Evolutionary conservation across 441 rosid species (phyloP), one percentile per base, ranked within the genome.

Genomic region (Pelargonium fulgidum): DNA sequence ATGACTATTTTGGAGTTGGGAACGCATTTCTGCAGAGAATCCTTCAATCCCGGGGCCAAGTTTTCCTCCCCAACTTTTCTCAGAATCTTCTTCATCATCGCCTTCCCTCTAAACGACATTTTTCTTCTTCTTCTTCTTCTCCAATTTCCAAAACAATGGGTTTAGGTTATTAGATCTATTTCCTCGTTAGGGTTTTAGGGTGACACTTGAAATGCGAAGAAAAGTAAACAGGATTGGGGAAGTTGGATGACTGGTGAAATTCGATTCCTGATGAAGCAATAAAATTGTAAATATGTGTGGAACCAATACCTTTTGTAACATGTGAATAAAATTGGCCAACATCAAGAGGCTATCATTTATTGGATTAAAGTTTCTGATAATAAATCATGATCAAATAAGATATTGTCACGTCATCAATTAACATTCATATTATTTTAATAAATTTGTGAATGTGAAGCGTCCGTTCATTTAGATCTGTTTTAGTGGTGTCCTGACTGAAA

Each of bases 41-140:
- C 86, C 74, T 86, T 84, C 48, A 85, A 77, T 45, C 81, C 86
- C 6, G 91, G 84, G 17, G 92, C 79, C 39, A 90, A 26, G 69
- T 82, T 87, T 19, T 80, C 78, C 72, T 86, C 85, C 54, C 96
- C 93, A 1, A 89, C 86, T 73, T 80, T 87, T 79, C 73, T 85
- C 79, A 91, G 72, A 24, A 89, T 73, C 77, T 85, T 93, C 80
- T 91, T 91, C 96, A 89, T 87, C 88, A 89, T 87, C 79, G 88
- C 92, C 74, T 71, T 89, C 80, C 97, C 96, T 83, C 95, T 80
- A 50, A 89, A 91, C 68, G 95, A 93, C 98, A 93, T 93, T 17
- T 71, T 71, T 39, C 14, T 17, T 14, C 17, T 29, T 29, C 36
- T 29, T 29, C 8, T 5, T 6, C 8, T 36, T 29, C 3, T 29